phyloP scores from a whole-genome alignment of 164 flowering plant species.

The Annona cherimola region DNA sequence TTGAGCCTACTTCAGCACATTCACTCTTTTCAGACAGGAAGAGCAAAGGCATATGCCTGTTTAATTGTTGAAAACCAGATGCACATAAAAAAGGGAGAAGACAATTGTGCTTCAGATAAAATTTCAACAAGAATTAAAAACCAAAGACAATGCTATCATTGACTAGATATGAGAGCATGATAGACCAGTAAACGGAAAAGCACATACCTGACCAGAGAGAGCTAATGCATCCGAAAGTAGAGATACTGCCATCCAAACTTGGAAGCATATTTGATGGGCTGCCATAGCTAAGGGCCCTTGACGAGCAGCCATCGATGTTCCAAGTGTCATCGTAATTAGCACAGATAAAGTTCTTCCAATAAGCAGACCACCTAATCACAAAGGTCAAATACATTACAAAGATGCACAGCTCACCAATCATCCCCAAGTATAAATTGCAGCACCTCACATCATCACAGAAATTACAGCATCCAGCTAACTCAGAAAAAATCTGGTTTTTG shows the following conservation, averaged over 20 bases:
- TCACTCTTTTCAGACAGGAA: too few species aligned
- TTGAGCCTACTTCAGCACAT: too few species aligned
- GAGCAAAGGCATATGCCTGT: too few species aligned
- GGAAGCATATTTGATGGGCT: conserved; percentile 94
- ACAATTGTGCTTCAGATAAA: background rate
- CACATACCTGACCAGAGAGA: conserved; percentile 79
- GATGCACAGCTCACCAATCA: background rate
- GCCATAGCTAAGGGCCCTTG: conserved; percentile 96
- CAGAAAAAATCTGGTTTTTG: background rate
- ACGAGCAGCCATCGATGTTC: conserved; percentile 97
- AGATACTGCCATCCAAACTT: conserved; percentile 97
- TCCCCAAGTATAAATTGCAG: background rate
- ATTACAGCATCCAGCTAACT: background rate
- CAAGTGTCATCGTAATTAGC: conserved; percentile 75
- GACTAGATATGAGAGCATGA: background rate
- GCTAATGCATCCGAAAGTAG: conserved; percentile 92
- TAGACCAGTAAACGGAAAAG: background rate
- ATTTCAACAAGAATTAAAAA: background rate
- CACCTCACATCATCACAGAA: background rate
- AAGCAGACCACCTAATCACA: conserved; percentile 73
- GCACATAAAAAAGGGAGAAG: too few species aligned
- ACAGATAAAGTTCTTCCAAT: conserved; percentile 89
- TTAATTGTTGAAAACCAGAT: too few species aligned
- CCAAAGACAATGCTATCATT: background rate
- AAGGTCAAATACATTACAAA: background rate